Evolutionary conservation across 129 eudicot species (phyloP), one percentile per base, ranked within the genome.

Genomic region (Mikania micrantha): DNA sequence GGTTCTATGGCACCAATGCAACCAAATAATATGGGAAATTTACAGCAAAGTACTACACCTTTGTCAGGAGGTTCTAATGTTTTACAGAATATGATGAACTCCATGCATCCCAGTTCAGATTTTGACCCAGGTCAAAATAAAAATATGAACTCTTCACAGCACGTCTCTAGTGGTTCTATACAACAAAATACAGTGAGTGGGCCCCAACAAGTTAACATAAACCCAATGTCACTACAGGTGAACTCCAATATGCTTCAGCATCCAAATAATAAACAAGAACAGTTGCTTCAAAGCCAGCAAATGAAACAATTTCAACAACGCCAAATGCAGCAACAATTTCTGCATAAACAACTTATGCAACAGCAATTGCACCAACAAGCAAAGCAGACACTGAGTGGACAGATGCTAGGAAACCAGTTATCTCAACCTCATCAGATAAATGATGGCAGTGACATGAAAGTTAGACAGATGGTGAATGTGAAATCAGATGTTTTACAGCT

Each of bases 401-500:
- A 79, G 74, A 72, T 85, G 84, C 82, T 80, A 63, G 72, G 79
- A 38, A 93, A 88, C 75, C 95, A 80, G 60, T 48, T 86, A 76
- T 54, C 80, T 40, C 95, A 86, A 64, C 74, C 87, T 75, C 88
- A 91, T 79, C 93, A 84, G 81, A 66, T 87, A 48, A 77, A 78
- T 22, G 92, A 87, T 66, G 65, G 80, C 19, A 70, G 71, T 72
- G 93, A 83, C 54, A 19, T 85, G 56, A 85, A 91, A 81, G 73
- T 67, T 78, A 81, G 93, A 74, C 95, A 85, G 40, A 84, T 72
- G 84, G 74, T 81, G 77, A 79, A 78, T 50, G 79, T 70, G 53
- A 88, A 83, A 41, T 21, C 98, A 4, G 91, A 91, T 9, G 78
- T 76, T 77, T 84, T 88, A 65, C 98, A 80, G 85, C 91, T 81